Conservation (phyloP, 2,329 filamentous ascomycete species). For the Hypoxylon sp. region DNA sequence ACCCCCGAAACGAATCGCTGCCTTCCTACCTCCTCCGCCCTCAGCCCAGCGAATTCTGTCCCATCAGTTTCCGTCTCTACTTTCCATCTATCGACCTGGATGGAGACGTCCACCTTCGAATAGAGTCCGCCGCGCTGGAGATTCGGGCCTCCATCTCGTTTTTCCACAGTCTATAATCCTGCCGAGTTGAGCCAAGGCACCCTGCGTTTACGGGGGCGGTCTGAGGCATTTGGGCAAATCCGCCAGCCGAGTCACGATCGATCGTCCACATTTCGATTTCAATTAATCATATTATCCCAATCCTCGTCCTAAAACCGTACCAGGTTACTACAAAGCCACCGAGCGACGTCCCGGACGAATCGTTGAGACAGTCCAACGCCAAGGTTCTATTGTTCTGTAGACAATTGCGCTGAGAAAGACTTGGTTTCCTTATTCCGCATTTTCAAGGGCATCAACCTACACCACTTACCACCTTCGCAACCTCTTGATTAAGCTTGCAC, state of each 20-base stretch:
- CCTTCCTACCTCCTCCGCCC: slow-evolving; percentile 35
- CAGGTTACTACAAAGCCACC: slow-evolving; percentile 32
- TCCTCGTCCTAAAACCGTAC: slow-evolving; percentile 35
- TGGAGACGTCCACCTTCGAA: slow-evolving; percentile 49
- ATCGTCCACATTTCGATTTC: slow-evolving; percentile 42
- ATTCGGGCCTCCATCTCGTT: slow-evolving; percentile 52
- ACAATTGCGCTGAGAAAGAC: slow-evolving; percentile 37
- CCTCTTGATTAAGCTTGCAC: slow-evolving; percentile 46
- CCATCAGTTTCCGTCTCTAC: slow-evolving; percentile 35
- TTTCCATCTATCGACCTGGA: slow-evolving; percentile 49
- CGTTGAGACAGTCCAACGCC: slow-evolving; percentile 31
- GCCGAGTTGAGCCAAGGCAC: slow-evolving; percentile 28
- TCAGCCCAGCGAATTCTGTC: slow-evolving; percentile 37
- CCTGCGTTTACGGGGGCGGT: slow-evolving; percentile 39
- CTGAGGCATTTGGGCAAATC: slow-evolving; percentile 53
- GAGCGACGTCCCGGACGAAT: slow-evolving; percentile 34
- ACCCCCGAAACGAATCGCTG: slow-evolving; percentile 45
- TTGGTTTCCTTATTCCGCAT: slow-evolving; percentile 51
- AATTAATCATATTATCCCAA: slow-evolving; percentile 44
- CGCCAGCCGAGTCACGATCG: slow-evolving; percentile 49
- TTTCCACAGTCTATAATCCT: slow-evolving; percentile 35
- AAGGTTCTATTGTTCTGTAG: slow-evolving; percentile 31
- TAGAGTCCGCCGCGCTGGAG: slow-evolving; percentile 55
- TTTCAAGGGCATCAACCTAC: slow-evolving; percentile 44
- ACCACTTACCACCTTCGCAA: slow-evolving; percentile 33